Conservation (phyloP, 2,329 filamentous ascomycete genomes). For the Plenodomus tracheiphilus region DNA sequence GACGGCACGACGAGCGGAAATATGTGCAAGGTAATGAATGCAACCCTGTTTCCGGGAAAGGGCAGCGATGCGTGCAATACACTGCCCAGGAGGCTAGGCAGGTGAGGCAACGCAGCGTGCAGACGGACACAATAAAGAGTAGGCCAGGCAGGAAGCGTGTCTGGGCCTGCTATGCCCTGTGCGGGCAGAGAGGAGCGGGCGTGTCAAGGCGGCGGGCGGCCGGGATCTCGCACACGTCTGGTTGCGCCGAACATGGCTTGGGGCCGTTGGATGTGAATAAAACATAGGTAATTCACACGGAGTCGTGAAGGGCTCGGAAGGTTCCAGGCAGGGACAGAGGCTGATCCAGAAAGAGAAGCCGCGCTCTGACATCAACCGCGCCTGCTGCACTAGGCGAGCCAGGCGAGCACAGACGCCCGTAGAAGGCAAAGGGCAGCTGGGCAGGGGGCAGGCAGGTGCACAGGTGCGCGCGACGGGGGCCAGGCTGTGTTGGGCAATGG, state of each 20-base stretch:
- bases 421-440: slow-evolving; percentile 25
- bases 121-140: slow-evolving; percentile 22
- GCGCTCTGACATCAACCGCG: slow-evolving; percentile 44
- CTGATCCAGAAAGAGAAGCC: slow-evolving; percentile 45
- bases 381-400: slow-evolving; percentile 20
- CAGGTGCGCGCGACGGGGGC: neutral
- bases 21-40: slow-evolving; percentile 35
- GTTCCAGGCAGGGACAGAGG: slow-evolving; percentile 44
- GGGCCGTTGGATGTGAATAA: slow-evolving; percentile 45
- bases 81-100: slow-evolving; percentile 4
- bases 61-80: slow-evolving; percentile 19
- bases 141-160: slow-evolving; percentile 6
- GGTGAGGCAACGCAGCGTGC: slow-evolving; percentile 21
- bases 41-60: slow-evolving; percentile 31
- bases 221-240: slow-evolving; percentile 26
- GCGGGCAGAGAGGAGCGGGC: slow-evolving; percentile 15
- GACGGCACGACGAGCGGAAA: slow-evolving; percentile 31
- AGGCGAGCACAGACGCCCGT: slow-evolving; percentile 15
- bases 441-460: slow-evolving; percentile 3
- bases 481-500: neutral
- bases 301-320: slow-evolving; percentile 42
- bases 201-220: slow-evolving; percentile 25
- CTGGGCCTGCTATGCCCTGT: slow-evolving; percentile 13
- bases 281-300: slow-evolving; percentile 44
- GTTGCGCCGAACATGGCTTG: slow-evolving; percentile 42